Conservation (phyloP, 179 eudicot genomes). For the Spergularia azorica region DNA sequence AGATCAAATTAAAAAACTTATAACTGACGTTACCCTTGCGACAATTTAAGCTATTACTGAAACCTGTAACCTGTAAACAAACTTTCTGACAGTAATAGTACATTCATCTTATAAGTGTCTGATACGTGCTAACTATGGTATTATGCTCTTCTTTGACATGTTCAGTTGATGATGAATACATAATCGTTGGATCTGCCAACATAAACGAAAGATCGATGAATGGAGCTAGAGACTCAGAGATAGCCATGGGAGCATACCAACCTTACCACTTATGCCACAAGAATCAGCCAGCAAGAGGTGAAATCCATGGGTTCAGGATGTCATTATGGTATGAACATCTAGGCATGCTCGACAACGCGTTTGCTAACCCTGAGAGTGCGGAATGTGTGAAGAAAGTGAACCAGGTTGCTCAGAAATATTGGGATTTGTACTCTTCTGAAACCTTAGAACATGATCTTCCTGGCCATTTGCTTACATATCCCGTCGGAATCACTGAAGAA, state of each 20-base stretch:
- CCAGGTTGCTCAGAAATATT: constrained; percentile 42
- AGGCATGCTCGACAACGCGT: constrained; percentile 51
- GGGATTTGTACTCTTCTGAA: constrained; percentile 50
- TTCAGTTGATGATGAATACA: constrained; percentile 76
- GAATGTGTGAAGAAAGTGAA: constrained; percentile 57
- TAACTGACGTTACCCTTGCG: no score
- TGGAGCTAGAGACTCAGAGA: constrained; percentile 69
- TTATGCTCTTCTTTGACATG: not conserved
- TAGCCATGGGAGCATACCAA: constrained; percentile 82
- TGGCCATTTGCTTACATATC: constrained; percentile 73
- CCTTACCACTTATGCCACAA: constrained; percentile 46
- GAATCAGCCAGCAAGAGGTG: constrained; percentile 49
- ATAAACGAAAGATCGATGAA: constrained; percentile 87
- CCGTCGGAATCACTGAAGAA: constrained; percentile 46
- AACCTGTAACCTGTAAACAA: no score
- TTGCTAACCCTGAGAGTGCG: constrained; percentile 42
- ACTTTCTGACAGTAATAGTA: no score
- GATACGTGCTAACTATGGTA: no score
- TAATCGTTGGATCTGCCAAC: constrained; percentile 77
- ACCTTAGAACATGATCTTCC: constrained; percentile 55
- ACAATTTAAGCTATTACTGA: no score
- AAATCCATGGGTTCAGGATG: constrained; percentile 63
- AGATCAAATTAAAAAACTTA: no score
- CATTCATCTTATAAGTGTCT: no score
- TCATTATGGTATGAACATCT: constrained; percentile 67